phyloP scores from a whole-genome alignment of 78 protist genomes.

The Polysphondylium violaceum region DNA sequence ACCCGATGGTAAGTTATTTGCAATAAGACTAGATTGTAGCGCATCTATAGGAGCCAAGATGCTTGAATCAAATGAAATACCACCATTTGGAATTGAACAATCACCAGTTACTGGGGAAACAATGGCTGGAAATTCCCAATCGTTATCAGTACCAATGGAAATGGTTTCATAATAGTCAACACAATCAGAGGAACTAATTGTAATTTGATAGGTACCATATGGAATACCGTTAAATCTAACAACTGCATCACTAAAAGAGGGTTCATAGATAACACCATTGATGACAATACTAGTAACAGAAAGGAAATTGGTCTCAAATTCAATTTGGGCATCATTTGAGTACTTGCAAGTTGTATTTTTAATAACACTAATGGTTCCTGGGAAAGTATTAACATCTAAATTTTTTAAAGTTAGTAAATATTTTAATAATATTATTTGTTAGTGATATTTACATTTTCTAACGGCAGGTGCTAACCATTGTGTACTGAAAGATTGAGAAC shows the following conservation, averaged over 20 bases:
- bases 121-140: background rate
- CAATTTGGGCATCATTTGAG: background rate
- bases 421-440: too few relatives aligned
- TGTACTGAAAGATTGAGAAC: background rate
- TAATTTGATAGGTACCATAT: background rate
- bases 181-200: background rate
- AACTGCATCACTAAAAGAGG: background rate
- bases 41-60: background rate
- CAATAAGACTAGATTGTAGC: background rate
- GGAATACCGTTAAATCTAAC: background rate
- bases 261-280: background rate
- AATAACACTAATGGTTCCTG: background rate
- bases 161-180: background rate
- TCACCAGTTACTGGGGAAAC: background rate
- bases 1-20: background rate
- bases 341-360: background rate
- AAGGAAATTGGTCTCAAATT: background rate
- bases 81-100: background rate
- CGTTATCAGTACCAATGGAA: background rate
- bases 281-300: background rate
- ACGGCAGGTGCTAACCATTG: background rate
- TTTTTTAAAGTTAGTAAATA: too few relatives aligned
- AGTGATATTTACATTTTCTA: background rate
- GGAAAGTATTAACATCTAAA: background rate
- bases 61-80: background rate